Evolutionary conservation across 179 eudicot species (phyloP).

Genomic region (Sideroxylon spinosum): DNA sequence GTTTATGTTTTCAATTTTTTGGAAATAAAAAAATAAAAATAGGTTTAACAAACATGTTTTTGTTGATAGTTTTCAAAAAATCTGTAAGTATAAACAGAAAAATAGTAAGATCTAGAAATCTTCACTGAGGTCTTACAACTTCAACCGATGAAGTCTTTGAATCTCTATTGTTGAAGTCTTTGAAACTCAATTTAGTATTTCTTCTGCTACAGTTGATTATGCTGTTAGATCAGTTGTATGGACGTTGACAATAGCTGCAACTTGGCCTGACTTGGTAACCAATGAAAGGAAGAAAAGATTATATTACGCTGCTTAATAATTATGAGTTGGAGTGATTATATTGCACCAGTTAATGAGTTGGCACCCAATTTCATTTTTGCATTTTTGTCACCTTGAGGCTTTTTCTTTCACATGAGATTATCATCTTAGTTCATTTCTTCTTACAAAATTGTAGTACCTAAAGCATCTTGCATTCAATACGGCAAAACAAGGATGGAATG

Average conservation of each 20-base stretch:
- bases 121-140: no score
- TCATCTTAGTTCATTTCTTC: background rate
- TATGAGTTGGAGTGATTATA: background rate
- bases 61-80: no score
- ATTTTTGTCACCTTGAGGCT: background rate
- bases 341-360: background rate
- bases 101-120: no score
- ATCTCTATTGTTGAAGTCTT: no score
- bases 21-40: no score
- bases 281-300: background rate
- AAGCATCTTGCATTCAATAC: slow-evolving; percentile 37
- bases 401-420: background rate
- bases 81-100: no score
- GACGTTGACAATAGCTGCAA: background rate
- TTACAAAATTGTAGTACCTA: slow-evolving; percentile 31
- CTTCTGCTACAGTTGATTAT: background rate
- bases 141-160: no score
- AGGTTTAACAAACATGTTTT: no score
- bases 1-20: no score
- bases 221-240: background rate
- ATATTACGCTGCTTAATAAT: background rate
- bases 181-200: background rate
- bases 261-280: slow-evolving; percentile 1
- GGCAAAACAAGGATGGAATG: slow-evolving; percentile 54
- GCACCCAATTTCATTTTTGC: background rate